Base-by-base conservation (phyloP, 2,329 filamentous ascomycete species). In the Trichoderma citrinoviride region DNA sequence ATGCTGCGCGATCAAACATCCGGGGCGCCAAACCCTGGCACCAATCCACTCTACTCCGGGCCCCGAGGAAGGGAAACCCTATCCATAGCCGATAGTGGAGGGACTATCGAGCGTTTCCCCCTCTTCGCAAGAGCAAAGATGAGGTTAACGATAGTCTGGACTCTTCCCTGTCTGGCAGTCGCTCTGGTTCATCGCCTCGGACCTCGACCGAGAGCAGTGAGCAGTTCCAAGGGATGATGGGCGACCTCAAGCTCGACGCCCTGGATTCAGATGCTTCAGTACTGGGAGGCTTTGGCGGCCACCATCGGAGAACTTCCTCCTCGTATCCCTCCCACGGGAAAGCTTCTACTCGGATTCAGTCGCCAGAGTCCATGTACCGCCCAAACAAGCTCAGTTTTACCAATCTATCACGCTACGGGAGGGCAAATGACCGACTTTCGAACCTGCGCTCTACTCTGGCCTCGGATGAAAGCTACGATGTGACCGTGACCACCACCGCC, bases 301-400 rank as follows among this genome's bases (percentile, higher is more conserved):
- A 62, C 19, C 62, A 60, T 37, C 71, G 73, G n/a, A 75, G 71
- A 55, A 64, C 68, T 4, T 77, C 75, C n/a, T 77, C 75, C 12
- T 71, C 71, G 1, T 77, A 77, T 44, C 72, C 70, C 15, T 70
- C 71, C 12, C 64, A 70, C 2, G 68, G 68, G 1, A 63, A 69
- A n/a, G 63, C 47, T 8, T 70, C 70, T 5, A 67, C 65, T 12
- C 63, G 68, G 19, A 29, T 71, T 1, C 70, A 72, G 37, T 77
- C 76, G n/a, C 75, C 75, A 5, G 66, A 68, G 8, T 70, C 71
- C 10, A 66, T 69, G 5, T 23, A 52, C 12, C 58, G 41, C 46
- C 61, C 62, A 5, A 70, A 74, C 47, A 70, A 65, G 12, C 64
- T 75, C 7, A 75, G 70, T 29, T 56, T 73, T 14, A 70, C 73